phyloP scores from a whole-genome alignment of 2,329 filamentous ascomycete genomes.

The Daldinia eschscholtzii region DNA sequence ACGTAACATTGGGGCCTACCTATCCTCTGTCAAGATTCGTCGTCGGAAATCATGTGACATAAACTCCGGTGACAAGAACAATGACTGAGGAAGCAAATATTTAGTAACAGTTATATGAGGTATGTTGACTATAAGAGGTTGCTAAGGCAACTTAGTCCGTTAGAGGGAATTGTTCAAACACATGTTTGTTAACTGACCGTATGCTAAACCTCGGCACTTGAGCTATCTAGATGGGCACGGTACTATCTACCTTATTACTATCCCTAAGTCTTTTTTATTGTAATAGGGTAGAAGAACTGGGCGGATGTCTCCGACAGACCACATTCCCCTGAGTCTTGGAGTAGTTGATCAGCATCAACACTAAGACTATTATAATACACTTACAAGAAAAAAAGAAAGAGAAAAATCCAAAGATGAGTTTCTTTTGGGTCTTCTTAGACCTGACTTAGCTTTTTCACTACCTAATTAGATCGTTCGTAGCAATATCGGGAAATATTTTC shows the following conservation, averaged over 20 bases:
- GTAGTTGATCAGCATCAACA: not conserved
- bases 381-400: not conserved
- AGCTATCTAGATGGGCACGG: not conserved
- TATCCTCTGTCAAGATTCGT: no score
- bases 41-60: no score
- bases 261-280: not conserved
- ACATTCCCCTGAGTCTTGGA: not conserved
- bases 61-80: no score
- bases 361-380: not conserved
- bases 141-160: not conserved
- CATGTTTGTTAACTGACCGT: not conserved
- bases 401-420: not conserved
- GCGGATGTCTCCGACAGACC: not conserved
- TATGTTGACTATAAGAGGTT: no score
- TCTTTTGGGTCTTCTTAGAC: not conserved
- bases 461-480: constrained; percentile 2
- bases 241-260: not conserved
- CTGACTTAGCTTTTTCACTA: not conserved
- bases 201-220: not conserved
- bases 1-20: no score
- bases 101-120: no score
- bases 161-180: not conserved
- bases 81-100: no score
- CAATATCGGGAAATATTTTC: constrained; percentile 13
- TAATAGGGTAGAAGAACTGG: not conserved